These are phyloP conservation scores for Arxiozyma slooffiae DNA, from an alignment of 1,139 yeast species.

Conservation along the genomic window DNA sequence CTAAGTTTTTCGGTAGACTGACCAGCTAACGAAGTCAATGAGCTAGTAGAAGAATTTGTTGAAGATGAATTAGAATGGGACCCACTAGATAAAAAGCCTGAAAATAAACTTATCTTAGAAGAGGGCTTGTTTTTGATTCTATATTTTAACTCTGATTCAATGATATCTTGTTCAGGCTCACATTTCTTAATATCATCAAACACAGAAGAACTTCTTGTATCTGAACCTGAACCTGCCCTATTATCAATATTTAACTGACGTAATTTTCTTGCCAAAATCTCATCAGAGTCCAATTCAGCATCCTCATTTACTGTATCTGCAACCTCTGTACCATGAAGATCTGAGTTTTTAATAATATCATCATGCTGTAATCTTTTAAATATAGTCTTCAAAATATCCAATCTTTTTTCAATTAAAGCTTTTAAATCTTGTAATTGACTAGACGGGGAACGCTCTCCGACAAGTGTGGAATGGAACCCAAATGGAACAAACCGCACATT, in stretches of 20 bases:
- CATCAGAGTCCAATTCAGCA: conserved; percentile 14
- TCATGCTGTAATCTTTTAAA: conserved; percentile 15
- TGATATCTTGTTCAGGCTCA: conserved; percentile 7
- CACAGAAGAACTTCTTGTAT: background rate
- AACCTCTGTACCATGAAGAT: conserved; percentile 20
- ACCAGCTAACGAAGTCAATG: background rate
- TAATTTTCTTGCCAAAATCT: conserved; percentile 18
- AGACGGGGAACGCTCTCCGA: conserved; percentile 14
- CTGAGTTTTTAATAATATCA: conserved; percentile 17
- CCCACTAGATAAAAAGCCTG: conserved; percentile 5
- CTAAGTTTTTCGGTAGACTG: background rate
- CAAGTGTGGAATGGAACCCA: conserved; percentile 24
- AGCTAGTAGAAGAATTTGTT: background rate
- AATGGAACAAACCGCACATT: conserved; percentile 32
- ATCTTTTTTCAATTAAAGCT: conserved; percentile 16
- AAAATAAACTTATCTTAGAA: conserved; percentile 9
- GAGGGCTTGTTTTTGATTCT: conserved; percentile 15
- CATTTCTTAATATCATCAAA: conserved; percentile 13
- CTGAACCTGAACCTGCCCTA: background rate
- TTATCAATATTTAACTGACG: conserved; percentile 16
- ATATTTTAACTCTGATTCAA: conserved; percentile 18
- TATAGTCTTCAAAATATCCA: conserved; percentile 15
- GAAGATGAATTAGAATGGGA: background rate
- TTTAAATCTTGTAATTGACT: conserved; percentile 16
- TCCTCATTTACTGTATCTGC: conserved; percentile 17